Base-by-base conservation (phyloP, 2,329 filamentous ascomycete genomes). In the Calonectria montana region DNA sequence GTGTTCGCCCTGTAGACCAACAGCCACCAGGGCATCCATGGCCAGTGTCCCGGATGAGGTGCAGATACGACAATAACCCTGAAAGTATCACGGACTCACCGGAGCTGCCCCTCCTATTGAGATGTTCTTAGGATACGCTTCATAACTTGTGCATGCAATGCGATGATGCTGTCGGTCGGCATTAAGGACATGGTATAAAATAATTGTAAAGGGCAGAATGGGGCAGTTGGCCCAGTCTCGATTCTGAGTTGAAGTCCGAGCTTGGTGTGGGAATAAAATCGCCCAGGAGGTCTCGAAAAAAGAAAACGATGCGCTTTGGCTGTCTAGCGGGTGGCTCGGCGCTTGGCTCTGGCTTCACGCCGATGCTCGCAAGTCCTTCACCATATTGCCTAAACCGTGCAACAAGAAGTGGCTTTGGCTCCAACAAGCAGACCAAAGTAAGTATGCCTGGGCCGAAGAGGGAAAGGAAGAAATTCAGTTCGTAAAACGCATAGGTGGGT, bases 31-130 rank as follows among this genome's bases (percentile, higher is more conserved):
- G 75, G 71, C 45, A 45, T 65, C 74, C 73, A 68, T 73, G 74
- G 48, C 68, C 35, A 29, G 21, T 23, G 21, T 25, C 43, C 41
- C 23, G 61, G 43, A 50, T 45, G 50, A 61, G 27, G 57, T 55
- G 50, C 48, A 69, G 59, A 74, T 73, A 74, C 72, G 69, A 77
- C 72, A 43, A 63, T 65, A 45, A 73, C 67, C 66, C 69, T 64
- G 62, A 61, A 45, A 65, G 43, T 48, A 57, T 35, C 66, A 67
- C 74, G 74, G 77, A 71, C 62, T 77, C 70, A 69, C 75, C 76
- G 76, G 70, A 63, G 71, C 70, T 67, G 69, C 39, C 45, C 41
- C 70, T 57, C 67, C 72, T 70, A 65, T 65, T 47, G 53, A 65
- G 27, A 25, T 27, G 69, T 71, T 21, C 35, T 29, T n/a, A 16